Base-by-base conservation (phyloP, 139 green algal genomes). In the Parachlorella kessleri region DNA sequence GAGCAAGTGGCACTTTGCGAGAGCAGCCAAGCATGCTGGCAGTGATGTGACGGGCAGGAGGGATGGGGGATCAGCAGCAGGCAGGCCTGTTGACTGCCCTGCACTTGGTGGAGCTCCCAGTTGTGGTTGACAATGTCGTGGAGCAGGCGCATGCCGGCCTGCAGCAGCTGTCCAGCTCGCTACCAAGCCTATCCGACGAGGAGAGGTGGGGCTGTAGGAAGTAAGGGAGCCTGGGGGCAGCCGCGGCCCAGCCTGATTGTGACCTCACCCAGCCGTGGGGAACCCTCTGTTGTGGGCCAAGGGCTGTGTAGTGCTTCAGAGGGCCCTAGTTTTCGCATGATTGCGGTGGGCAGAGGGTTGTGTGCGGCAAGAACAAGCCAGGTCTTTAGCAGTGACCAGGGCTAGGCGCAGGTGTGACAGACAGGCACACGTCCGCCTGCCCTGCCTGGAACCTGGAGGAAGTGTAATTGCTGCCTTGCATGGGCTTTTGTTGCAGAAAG, bases 191-290 rank as follows among this genome's bases (percentile, higher is more conserved):
- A 40, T 54, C 28, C 21, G 73, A 79, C 53, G 14, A 75, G 36
- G 66, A 81, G 66, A 77, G 69, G 53, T 84, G 66, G 30, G 69
- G 38, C n/a, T n/a, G n/a, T n/a, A n/a, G n/a, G n/a, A n/a, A n/a
- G n/a, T n/a, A n/a, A n/a, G n/a, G n/a, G n/a, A 30, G 53, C 63
- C 8, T 68, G 63, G 63, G 24, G 63, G 24, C 63, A 21, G 63
- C 28, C 63, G 24, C 28, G 63, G 23, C 63, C 14, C 28, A 30
- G 63, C n/a, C n/a, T n/a, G n/a, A n/a, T n/a, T n/a, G n/a, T n/a
- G n/a, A n/a, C n/a, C n/a, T n/a, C n/a, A n/a, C n/a, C n/a, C n/a
- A n/a, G n/a, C n/a, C n/a, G n/a, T n/a, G n/a, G n/a, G n/a, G n/a
- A n/a, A n/a, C n/a, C n/a, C n/a, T n/a, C n/a, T n/a, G n/a, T n/a